Evolutionary conservation across 2,329 filamentous ascomycete species (phyloP), one percentile per base, ranked within the genome.

Genomic region (Furcasterigmium sp.): DNA sequence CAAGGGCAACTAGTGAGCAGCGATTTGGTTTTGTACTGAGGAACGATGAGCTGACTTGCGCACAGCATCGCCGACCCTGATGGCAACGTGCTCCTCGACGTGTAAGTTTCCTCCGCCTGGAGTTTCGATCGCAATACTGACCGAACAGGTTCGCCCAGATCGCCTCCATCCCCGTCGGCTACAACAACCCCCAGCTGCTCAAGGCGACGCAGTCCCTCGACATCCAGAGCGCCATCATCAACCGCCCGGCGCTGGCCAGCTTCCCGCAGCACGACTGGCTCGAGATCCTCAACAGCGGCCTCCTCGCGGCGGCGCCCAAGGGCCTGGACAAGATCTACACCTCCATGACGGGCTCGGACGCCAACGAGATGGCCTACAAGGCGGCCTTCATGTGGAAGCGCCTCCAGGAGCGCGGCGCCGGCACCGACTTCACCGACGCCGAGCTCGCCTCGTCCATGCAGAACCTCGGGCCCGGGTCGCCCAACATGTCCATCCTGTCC

Each of bases 351-450:
- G 87, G 87, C 46, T 89, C 85, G 26, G 87, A 91, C 59, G 87
- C 87, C 63, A 91, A 91, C 65, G 87, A 91, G 67, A 82, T 86
- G 39, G 87, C 87, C 43, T 91, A 87, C 76, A 91, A 91, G 69
- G 87, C 87, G 13, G 85, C 87, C 21, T 90, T 91, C 68, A 91
- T 91, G 83, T 88, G 81, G 70, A 81, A 81, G 62, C 75, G 83
- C 39, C 84, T 85, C 57, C 75, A 80, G 47, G 73, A 88, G 70
- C 84, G 87, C 55, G 85, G 84, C 30, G 70, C 78, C 43, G 65
- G 80, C 39, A 82, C 78, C 32, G 84, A 86, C 23, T 91, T 88
- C 69, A 80, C 81, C 7, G 68, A 76, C 19, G 78, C 85, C 56
- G 87, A 91, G 58, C 73, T 86, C 42, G 55, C 63, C 45, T 81